A percentile compares a stretch with the other conserved stretches of the same genome.
These are phyloP conservation scores for Metroxylon sagu DNA, from an alignment of 176 grass and related monocot species.

Conservation along the genomic window DNA sequence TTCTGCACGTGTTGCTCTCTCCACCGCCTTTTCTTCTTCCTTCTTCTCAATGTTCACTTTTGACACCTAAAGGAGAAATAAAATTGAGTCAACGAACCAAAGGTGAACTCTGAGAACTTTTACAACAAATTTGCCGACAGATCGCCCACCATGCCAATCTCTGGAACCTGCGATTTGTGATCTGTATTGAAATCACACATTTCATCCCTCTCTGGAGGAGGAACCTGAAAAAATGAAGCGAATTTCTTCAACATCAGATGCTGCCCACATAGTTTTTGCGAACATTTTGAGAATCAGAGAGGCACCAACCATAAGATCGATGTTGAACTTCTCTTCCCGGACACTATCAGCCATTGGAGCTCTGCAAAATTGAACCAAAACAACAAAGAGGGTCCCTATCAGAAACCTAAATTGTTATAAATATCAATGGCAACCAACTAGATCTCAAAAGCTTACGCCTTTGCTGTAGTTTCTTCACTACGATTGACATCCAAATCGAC, in stretches of 20 bases:
- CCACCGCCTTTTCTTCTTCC: conserved; percentile 39
- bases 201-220: conserved; percentile 84
- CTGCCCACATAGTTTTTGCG: no score
- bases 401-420: no score
- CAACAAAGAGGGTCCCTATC: no score
- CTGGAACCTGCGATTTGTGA: conserved; percentile 62
- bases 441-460: conserved; percentile 51
- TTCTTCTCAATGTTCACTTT: conserved; percentile 53
- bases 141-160: conserved; percentile 60
- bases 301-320: conserved; percentile 97
- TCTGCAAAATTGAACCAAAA: conserved; percentile 28
- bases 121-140: background rate
- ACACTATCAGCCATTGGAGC: conserved; percentile 48
- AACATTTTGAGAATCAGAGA: no score
- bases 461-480: conserved; percentile 41
- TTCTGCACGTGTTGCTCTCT: conserved; percentile 39
- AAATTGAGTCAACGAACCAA: conserved; percentile 5
- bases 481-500: conserved; percentile 36
- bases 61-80: conserved; percentile 18
- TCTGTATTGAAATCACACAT: conserved; percentile 53
- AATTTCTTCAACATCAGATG: no score
- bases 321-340: conserved; percentile 85
- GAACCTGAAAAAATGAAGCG: conserved; percentile 38
- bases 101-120: background rate
- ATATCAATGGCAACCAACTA: background rate